Conservation (phyloP, 1,284 basidiomycete species). For the Cystobasidium slooffiae region DNA sequence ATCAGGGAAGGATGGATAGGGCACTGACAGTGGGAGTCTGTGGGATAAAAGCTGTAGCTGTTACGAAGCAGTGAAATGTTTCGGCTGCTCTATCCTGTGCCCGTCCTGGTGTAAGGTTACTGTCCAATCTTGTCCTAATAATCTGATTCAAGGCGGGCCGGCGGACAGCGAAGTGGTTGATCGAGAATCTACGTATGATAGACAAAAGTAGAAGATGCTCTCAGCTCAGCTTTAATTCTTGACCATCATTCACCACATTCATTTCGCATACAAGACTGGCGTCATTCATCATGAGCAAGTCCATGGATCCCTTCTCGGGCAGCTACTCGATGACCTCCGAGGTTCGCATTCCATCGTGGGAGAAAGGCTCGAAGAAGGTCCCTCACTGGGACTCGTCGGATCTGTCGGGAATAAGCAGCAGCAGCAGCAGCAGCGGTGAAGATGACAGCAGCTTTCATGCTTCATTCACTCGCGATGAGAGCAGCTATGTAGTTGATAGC, state of each 20-base stretch:
- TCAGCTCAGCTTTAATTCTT: background rate
- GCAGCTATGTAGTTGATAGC: background rate
- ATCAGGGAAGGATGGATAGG: too few relatives aligned
- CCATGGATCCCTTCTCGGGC: constrained; percentile 38
- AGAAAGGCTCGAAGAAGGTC: constrained; percentile 38
- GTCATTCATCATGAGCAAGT: background rate
- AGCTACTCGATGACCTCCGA: constrained; percentile 8
- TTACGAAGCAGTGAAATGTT: too few relatives aligned
- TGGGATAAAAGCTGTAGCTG: too few relatives aligned
- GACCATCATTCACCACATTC: background rate
- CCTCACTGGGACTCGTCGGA: constrained; percentile 28
- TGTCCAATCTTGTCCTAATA: background rate
- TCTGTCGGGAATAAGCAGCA: constrained; percentile 37
- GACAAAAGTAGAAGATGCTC: background rate
- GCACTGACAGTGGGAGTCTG: too few relatives aligned
- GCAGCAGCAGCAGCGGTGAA: constrained; percentile 18
- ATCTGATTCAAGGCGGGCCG: too few relatives aligned
- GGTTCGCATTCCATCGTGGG: constrained; percentile 32
- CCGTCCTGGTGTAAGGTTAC: background rate
- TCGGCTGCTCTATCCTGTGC: background rate
- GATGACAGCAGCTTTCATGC: constrained; percentile 26
- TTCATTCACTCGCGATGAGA: background rate
- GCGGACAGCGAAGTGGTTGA: constrained; percentile 1
- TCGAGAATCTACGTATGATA: constrained; percentile 16
- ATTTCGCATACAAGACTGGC: background rate